These are phyloP conservation scores for Puccinia triticina DNA, from an alignment of 1,284 basidiomycete genomes.

Conservation along the genomic window DNA sequence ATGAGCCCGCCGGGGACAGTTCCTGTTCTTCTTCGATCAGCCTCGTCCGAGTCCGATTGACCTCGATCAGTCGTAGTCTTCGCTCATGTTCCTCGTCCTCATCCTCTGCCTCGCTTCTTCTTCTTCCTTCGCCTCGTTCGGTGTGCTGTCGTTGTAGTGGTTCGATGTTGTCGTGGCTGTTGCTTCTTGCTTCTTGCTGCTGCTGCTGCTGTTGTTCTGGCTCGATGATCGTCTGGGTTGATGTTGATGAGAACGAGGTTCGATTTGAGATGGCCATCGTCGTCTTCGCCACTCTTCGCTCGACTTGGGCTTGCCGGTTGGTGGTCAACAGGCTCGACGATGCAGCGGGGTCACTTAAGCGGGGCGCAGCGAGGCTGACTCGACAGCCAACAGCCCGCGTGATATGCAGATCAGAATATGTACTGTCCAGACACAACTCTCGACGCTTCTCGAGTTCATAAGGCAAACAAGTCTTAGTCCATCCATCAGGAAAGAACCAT, in stretches of 20 bases:
- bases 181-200: neutral
- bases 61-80: neutral
- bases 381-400: too few relatives aligned
- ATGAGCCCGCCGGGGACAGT: neutral
- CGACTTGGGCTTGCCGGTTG: neutral
- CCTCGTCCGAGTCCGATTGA: neutral
- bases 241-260: constrained; percentile 13
- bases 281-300: neutral
- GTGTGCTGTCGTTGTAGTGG: neutral
- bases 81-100: neutral
- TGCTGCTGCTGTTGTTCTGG: neutral
- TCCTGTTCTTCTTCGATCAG: neutral
- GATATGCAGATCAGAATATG: too few relatives aligned
- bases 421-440: too few relatives aligned
- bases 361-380: too few relatives aligned
- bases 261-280: neutral
- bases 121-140: neutral
- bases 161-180: neutral
- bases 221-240: constrained; percentile 5
- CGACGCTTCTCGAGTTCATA: too few relatives aligned
- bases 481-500: too few relatives aligned
- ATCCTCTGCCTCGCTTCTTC: neutral
- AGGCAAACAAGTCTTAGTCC: too few relatives aligned
- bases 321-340: neutral
- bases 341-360: too few relatives aligned